phyloP scores from a whole-genome alignment of 768 basidiomycete genomes.

The Mycena crocata region DNA sequence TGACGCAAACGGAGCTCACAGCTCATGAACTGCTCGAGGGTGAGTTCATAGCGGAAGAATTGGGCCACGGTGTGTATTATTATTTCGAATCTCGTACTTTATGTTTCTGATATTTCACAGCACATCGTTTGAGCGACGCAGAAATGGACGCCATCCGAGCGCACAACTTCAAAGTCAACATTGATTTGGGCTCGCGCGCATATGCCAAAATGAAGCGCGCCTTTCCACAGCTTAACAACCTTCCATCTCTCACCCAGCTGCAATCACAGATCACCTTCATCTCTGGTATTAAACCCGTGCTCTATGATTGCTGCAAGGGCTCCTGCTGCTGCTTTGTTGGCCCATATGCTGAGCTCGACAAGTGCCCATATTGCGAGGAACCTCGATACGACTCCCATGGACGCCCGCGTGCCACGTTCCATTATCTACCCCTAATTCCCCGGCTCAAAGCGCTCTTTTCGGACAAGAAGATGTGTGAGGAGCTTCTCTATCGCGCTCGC shows the following conservation, averaged over 20 bases:
- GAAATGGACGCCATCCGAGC: slow-evolving; percentile 16
- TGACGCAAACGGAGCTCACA: neutral
- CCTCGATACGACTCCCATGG: slow-evolving; percentile 36
- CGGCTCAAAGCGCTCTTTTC: slow-evolving; percentile 44
- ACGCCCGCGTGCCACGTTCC: slow-evolving; percentile 42
- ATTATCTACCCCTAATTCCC: slow-evolving; percentile 54
- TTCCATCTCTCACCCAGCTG: slow-evolving; percentile 13
- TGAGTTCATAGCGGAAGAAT: neutral
- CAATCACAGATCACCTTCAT: slow-evolving; percentile 12
- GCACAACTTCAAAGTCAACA: slow-evolving; percentile 22
- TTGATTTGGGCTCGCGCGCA: slow-evolving; percentile 13
- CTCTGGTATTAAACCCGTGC: slow-evolving; percentile 11
- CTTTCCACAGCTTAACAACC: slow-evolving; percentile 16
- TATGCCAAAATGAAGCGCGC: slow-evolving; percentile 15
- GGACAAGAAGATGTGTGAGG: slow-evolving; percentile 30
- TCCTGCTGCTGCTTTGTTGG: slow-evolving; percentile 55
- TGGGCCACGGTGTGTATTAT: neutral
- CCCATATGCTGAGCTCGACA: slow-evolving; percentile 35
- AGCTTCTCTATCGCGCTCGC: slow-evolving; percentile 42
- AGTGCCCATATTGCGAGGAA: slow-evolving; percentile 52
- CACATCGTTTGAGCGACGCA: neutral
- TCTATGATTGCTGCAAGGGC: slow-evolving; percentile 55
- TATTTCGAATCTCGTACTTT: no score
- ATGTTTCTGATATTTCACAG: neutral
- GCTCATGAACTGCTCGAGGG: neutral